Evolutionary conservation across 148 eudicot species (phyloP), one percentile per base, ranked within the genome.

Genomic region (Tetragonia tetragonoides): DNA sequence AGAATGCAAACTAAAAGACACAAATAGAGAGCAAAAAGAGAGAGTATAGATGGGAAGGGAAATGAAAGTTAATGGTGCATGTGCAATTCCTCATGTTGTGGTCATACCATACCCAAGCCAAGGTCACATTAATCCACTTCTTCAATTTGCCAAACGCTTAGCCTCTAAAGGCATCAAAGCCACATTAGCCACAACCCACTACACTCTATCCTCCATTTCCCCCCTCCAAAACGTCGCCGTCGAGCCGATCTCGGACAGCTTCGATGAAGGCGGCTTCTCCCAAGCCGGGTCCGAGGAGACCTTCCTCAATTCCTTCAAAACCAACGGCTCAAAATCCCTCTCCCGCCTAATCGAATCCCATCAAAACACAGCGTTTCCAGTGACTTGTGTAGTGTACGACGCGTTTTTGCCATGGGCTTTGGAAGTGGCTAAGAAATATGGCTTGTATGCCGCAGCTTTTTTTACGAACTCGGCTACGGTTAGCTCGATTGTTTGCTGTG

Each of bases 111-210:
- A 82, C 75, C 97, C 94, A 49, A 77, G 87, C 79, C 97, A 90
- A 86, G 94, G 97, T 46, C 97, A 92, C 82, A 89, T 92, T 1
- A 92, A 86, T 81, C 95, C 92, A 8, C 87, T 89, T 61, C 88
- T 91, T 54, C 92, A 91, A 83, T 91, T 92, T 56, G 88, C 92
- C 2, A 92, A 92, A 71, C 90, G 90, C 73, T 67, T 90, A 65
- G 85, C 84, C 68, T 84, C 90, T 2, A 88, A 84, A 70, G 92
- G 89, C 10, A 66, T 88, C n/a, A 87, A 85, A 49, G 83, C 88
- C 71, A 90, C 97, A 0, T 15, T 92, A 7, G 94, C 89, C 82
- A 84, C 91, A 17, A 86, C 92, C 15, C 49, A 51, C 54, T 68
- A 82, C 83, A 84, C 88, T 0, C 57, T 81, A 12, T 61, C 75